Base-by-base conservation (phyloP, 2,329 filamentous ascomycete species). In the Hypoxylon sp. region DNA sequence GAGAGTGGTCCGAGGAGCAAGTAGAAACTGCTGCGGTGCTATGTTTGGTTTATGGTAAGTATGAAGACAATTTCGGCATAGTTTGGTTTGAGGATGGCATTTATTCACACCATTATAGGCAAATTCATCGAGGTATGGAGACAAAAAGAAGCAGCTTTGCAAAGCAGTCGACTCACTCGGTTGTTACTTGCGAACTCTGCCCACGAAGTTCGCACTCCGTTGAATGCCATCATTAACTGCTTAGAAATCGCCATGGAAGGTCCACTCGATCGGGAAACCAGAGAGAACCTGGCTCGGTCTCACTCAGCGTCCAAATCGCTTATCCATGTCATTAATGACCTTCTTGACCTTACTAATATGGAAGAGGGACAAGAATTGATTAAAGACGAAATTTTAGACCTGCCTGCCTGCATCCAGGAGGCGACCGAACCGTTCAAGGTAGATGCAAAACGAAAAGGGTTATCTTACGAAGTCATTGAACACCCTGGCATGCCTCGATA, bases 151-250 rank as follows among this genome's bases (percentile, higher is more conserved):
- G 91, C 90, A 1, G 92, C 92, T 0, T 77, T 97, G 65, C 91
- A 97, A 73, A 95, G 85, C 76, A 97, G 92, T 72, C 91, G 94
- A 66, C 83, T 97, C 1, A 97, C 93, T 0, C 86, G 89, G 51
- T 80, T 97, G 3, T 80, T 97, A 1, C 83, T 97, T 21, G 92
- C 93, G 3, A 97, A 97, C 71, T 97, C 93, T 0, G 94, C 94
- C 0, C 94, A 97, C 71, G 94, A 97, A 81, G 93, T 97, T 7
- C 90, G 94, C 54, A 97, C 94, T 0, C 94, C 94, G 0, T 82
- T 97, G 1, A 97, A 97, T 75, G 94, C 94, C 15, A 97, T 97
- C 75, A 97, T 97, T 79, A 97, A 97, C 74, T 97, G 97, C 72
- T 86, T 97, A 0, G 94, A 97, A 73, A 97, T 97, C 70, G 94